These are phyloP conservation scores for Naumovozyma baii DNA, from an alignment of 805 yeast genomes.

Conservation along the genomic window DNA sequence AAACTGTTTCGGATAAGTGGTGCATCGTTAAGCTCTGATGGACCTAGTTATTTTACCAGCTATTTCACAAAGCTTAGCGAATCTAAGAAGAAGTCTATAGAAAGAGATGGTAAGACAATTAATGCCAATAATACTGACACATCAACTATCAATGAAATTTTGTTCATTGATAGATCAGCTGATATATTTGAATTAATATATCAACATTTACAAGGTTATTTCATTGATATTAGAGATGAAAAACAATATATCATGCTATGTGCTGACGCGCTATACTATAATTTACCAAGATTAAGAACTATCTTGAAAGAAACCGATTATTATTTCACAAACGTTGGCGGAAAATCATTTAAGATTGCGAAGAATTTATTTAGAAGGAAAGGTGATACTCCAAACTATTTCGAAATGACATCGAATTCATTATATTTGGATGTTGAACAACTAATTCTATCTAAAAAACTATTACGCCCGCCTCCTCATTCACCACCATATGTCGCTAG, in stretches of 20 bases:
- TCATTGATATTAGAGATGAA: slow-evolving; percentile 45
- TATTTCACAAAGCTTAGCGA: slow-evolving; percentile 38
- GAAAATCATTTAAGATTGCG: slow-evolving; percentile 47
- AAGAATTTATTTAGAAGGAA: slow-evolving; percentile 40
- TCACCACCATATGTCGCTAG: slow-evolving; percentile 45
- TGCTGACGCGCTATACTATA: slow-evolving; percentile 62
- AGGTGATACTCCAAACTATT: slow-evolving; percentile 73
- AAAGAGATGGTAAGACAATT: background rate
- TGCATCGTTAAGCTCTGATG: slow-evolving; percentile 75
- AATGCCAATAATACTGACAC: background rate
- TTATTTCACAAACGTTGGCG: slow-evolving; percentile 48
- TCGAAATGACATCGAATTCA: slow-evolving; percentile 49
- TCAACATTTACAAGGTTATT: slow-evolving; percentile 71
- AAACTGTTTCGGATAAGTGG: slow-evolving; percentile 53
- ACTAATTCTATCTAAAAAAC: slow-evolving; percentile 29
- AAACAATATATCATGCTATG: slow-evolving; percentile 51
- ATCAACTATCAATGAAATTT: slow-evolving; percentile 10
- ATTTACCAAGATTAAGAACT: slow-evolving; percentile 44
- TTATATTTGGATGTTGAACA: slow-evolving; percentile 43
- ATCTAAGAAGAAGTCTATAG: background rate
- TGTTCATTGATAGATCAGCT: slow-evolving; percentile 69
- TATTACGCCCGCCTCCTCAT: slow-evolving; percentile 56
- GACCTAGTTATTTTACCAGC: slow-evolving; percentile 79
- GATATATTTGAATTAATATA: slow-evolving; percentile 54
- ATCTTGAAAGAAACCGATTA: slow-evolving; percentile 42